Evolutionary conservation across 2,329 filamentous ascomycete genomes (phyloP), one percentile per base, ranked within the genome.

Genomic region (Penicillium verrucosum): DNA sequence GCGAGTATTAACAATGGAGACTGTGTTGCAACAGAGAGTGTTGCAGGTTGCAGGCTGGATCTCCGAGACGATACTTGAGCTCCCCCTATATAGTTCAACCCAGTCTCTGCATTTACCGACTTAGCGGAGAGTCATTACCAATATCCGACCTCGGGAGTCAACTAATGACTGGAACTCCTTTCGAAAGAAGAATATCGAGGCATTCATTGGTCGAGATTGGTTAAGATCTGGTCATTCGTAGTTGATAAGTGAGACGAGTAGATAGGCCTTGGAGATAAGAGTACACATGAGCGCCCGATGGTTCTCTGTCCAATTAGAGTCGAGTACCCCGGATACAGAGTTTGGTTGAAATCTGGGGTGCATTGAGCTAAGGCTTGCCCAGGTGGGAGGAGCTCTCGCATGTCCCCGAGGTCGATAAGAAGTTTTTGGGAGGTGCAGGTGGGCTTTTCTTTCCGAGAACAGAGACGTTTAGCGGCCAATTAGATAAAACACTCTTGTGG

Each of bases 181-280:
- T 57, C 44, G 25, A 47, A 58, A 46, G 32, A 46, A 54, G 32
- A 46, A 54, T 53, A 40, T 37, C 41, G 54, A 58, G 41, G 54
- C 55, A 60, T 60, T 62, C 53, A 60, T 62, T 59, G 49, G 59
- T 53, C 29, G 32, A 36, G 36, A 48, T 45, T 37, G 6, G 43
- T 55, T 30, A 14, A 40, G 36, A 41, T 46, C 27, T 4, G 29
- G 51, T 54, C 36, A 48, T 54, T 48, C 40, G 38, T 40, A 49
- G 38, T 25, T 42, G 47, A 51, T 53, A 57, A 54, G 36, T 29
- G 46, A 36, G 42, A 40, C 30, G 43, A 29, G 30, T 16, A 38
- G 18, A 42, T 40, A 52, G 58, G 16, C 5, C 11, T 29, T 44
- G n/a, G n/a, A 44, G 42, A 58, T 60, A 60, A 45, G 36, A n/a